Conservation (phyloP, 1,284 basidiomycete genomes). For the Ganoderma sinense region DNA sequence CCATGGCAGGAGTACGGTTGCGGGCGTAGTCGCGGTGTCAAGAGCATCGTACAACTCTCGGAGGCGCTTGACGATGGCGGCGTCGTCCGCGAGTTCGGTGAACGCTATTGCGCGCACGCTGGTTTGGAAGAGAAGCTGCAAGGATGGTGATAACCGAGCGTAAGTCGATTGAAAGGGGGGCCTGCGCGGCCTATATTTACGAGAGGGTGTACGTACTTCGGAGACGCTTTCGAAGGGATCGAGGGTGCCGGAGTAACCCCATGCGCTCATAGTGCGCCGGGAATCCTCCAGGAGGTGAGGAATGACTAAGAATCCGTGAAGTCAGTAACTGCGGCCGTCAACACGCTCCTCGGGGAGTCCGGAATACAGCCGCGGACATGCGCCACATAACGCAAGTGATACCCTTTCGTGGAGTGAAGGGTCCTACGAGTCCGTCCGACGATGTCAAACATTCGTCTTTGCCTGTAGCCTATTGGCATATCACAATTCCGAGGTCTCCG, state of each 20-base stretch:
- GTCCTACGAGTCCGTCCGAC: neutral
- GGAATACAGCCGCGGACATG: slow-evolving; percentile 1
- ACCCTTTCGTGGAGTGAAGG: neutral
- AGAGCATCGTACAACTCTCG: slow-evolving; percentile 69
- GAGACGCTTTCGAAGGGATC: slow-evolving; percentile 77
- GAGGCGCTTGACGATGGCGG: slow-evolving; percentile 62
- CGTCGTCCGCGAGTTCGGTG: slow-evolving; percentile 72
- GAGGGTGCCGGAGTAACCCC: slow-evolving; percentile 65
- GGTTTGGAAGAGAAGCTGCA: slow-evolving; percentile 73
- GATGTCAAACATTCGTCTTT: neutral
- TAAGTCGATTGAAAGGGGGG: neutral
- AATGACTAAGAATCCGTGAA: slow-evolving; percentile 53
- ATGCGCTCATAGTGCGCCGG: slow-evolving; percentile 61
- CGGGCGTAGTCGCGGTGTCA: slow-evolving; percentile 73
- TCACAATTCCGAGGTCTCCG: slow-evolving; percentile 2
- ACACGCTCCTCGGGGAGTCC: slow-evolving; percentile 7
- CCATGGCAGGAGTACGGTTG: slow-evolving; percentile 76
- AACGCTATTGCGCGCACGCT: slow-evolving; percentile 72
- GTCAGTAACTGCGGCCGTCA: slow-evolving; percentile 13
- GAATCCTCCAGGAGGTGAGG: slow-evolving; percentile 69
- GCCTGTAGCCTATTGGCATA: neutral
- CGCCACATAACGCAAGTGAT: slow-evolving; percentile 2
- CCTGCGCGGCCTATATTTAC: slow-evolving; percentile 19
- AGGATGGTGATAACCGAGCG: slow-evolving; percentile 2
- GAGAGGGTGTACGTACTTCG: slow-evolving; percentile 52